Evolutionary conservation across 805 yeast genomes (phyloP).

Genomic region (Candida saitoana): DNA sequence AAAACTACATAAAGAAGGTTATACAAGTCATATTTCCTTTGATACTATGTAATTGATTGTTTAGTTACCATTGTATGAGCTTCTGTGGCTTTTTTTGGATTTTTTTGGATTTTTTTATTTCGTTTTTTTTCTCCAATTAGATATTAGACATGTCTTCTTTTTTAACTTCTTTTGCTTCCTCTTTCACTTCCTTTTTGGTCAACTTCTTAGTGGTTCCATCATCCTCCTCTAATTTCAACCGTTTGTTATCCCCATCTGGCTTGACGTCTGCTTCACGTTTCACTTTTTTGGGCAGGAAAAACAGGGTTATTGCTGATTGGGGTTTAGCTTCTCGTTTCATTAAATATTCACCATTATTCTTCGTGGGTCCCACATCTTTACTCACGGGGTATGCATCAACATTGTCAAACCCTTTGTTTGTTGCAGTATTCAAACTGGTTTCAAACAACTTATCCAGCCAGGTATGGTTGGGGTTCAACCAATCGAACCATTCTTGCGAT

Average conservation of each 20-base stretch:
- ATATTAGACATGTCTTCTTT: too few relatives aligned
- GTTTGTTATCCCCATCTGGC: not conserved
- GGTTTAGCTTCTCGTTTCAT: constrained; percentile 18
- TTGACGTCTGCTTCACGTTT: constrained; percentile 7
- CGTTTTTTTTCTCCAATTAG: too few relatives aligned
- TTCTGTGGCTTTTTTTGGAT: too few relatives aligned
- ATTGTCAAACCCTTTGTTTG: constrained; percentile 26
- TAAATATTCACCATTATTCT: constrained; percentile 43
- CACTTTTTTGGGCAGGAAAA: constrained; percentile 17
- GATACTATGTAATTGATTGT: too few relatives aligned
- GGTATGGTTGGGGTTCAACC: constrained; percentile 50
- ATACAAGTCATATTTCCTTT: too few relatives aligned
- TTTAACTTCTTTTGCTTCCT: constrained; percentile 3
- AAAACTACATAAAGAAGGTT: too few relatives aligned
- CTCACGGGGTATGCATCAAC: constrained; percentile 55
- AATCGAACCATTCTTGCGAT: constrained; percentile 51
- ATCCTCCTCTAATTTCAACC: constrained; percentile 4
- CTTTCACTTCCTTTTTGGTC: constrained; percentile 6
- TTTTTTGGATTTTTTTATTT: too few relatives aligned
- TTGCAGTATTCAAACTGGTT: constrained; percentile 32
- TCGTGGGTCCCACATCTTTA: constrained; percentile 59
- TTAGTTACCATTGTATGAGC: too few relatives aligned
- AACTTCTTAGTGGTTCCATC: too few relatives aligned
- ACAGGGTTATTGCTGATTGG: constrained; percentile 24
- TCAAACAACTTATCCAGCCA: constrained; percentile 40